Evolutionary conservation across 768 basidiomycete species (phyloP).

Genomic region (Termitomyces titanicus): DNA sequence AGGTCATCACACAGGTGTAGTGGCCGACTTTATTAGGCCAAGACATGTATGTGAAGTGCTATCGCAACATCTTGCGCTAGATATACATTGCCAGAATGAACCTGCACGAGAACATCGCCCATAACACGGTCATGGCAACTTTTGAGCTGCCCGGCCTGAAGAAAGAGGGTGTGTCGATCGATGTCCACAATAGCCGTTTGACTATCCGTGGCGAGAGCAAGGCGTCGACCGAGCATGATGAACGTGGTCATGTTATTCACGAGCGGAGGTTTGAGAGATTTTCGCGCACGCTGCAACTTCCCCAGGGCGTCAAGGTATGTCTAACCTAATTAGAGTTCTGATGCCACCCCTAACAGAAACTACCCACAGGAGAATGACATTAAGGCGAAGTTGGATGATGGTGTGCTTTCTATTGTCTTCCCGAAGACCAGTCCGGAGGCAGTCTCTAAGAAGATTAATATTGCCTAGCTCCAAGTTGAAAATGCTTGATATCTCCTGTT

Average conservation of each 20-base stretch:
- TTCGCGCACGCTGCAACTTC: constrained; percentile 42
- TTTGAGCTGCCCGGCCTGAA: constrained; percentile 56
- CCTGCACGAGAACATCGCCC: constrained; percentile 38
- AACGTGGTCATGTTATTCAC: constrained; percentile 34
- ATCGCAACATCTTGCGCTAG: background rate
- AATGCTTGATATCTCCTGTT: too few species aligned
- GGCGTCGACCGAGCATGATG: constrained; percentile 26
- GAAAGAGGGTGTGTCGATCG: constrained; percentile 43
- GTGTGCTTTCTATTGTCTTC: constrained; percentile 44
- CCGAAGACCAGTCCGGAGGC: constrained; percentile 39
- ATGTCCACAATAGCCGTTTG: constrained; percentile 43
- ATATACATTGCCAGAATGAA: constrained; percentile 34
- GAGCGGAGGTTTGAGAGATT: constrained; percentile 49
- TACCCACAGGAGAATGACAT: constrained; percentile 35
- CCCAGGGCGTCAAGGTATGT: constrained; percentile 43
- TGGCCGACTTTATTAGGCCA: constrained; percentile 16
- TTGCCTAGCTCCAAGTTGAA: constrained; percentile 17
- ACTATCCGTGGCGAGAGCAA: constrained; percentile 43
- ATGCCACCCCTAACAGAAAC: background rate
- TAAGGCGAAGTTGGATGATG: constrained; percentile 44
- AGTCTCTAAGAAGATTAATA: constrained; percentile 40
- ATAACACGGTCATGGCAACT: constrained; percentile 41
- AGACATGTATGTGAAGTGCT: constrained; percentile 5
- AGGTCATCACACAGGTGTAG: background rate
- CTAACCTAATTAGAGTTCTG: background rate